phyloP scores from a whole-genome alignment of 1,284 basidiomycete species.

The Caloboletus inedulis region DNA sequence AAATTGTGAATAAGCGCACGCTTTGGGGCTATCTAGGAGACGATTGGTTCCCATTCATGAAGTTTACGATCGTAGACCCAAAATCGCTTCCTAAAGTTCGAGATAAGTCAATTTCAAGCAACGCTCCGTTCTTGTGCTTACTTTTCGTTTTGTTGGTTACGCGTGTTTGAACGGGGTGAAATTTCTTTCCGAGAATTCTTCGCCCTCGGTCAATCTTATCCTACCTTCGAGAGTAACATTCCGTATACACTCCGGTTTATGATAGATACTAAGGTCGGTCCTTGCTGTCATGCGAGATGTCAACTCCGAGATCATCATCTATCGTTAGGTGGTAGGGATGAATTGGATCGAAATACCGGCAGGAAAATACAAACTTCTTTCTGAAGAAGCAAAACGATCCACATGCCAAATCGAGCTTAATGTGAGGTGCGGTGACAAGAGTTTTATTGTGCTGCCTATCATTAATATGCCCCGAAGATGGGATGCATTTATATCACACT shows the following conservation, averaged over 20 bases:
- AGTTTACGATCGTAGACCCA: slow-evolving; percentile 72
- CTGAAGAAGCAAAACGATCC: slow-evolving; percentile 61
- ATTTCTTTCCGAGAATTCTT: slow-evolving; percentile 73
- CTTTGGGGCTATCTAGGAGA: slow-evolving; percentile 89
- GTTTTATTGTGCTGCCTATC: not conserved
- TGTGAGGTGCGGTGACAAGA: slow-evolving; percentile 52
- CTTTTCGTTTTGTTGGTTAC: slow-evolving; percentile 42
- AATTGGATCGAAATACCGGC: slow-evolving; percentile 93
- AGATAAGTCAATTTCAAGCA: slow-evolving; percentile 61
- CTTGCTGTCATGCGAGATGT: not conserved
- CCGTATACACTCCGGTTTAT: slow-evolving; percentile 88
- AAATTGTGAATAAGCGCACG: slow-evolving; percentile 66
- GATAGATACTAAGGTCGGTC: slow-evolving; percentile 84
- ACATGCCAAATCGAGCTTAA: slow-evolving; percentile 85
- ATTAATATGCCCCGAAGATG: slow-evolving; percentile 48
- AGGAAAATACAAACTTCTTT: slow-evolving; percentile 69
- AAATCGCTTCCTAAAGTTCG: slow-evolving; percentile 79
- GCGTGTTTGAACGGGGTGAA: slow-evolving; percentile 84
- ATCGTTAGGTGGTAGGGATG: slow-evolving; percentile 84
- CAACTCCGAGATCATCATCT: not conserved
- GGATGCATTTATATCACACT: slow-evolving; percentile 81
- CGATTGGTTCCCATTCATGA: slow-evolving; percentile 76
- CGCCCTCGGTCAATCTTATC: slow-evolving; percentile 39
- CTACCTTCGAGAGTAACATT: slow-evolving; percentile 92
- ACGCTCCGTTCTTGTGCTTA: slow-evolving; percentile 13